Base-by-base conservation (phyloP, 306 rosid species). In the Dryas drummondii region DNA sequence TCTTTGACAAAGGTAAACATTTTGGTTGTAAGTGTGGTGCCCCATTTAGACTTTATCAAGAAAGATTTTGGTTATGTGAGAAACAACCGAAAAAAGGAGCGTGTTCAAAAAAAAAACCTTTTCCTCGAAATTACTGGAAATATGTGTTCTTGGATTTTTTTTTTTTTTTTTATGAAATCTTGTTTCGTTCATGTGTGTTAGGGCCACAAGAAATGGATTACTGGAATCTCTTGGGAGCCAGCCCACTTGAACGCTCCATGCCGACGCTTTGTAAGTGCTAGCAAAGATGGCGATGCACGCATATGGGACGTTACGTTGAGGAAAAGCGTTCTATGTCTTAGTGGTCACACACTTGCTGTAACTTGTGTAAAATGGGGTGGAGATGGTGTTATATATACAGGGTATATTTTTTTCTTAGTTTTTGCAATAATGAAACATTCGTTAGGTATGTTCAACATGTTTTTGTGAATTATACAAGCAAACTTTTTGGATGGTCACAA, bases 361-460 rank as follows among this genome's bases (percentile, higher is more conserved):
- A 94, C 97, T 57, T 92, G 97, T 56, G 92, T 94, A 15, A 94
- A 94, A 84, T 92, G 99, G 97, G 99, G 98, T 40, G 98, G 98
- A 77, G 98, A 94, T 85, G 97, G 98, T 49, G 82, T 91, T 69
- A 91, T 94, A 57, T 94, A 91, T 81, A 91, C 99, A 1, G 97
- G 97, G 97, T 94, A 94, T 73, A 57, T 47, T 7, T 47, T 54
- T 78, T 58, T 81, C 67, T 4, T 49, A 40, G 66, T 47, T 61
- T 66, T 60, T 65, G 51, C 49, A 37, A 48, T 51, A 63, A 61
- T 46, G 62, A 50, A 41, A 65, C 16, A 15, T 5, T 69, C 71
- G 57, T 17, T 47, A 42, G 71, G 53, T 27, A 7, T 42, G 40
- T 49, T 57, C 7, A 55, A 44, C 41, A 51, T 72, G 50, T 27